phyloP scores from a whole-genome alignment of 139 green algal genomes.

The Coelastrella sp. region DNA sequence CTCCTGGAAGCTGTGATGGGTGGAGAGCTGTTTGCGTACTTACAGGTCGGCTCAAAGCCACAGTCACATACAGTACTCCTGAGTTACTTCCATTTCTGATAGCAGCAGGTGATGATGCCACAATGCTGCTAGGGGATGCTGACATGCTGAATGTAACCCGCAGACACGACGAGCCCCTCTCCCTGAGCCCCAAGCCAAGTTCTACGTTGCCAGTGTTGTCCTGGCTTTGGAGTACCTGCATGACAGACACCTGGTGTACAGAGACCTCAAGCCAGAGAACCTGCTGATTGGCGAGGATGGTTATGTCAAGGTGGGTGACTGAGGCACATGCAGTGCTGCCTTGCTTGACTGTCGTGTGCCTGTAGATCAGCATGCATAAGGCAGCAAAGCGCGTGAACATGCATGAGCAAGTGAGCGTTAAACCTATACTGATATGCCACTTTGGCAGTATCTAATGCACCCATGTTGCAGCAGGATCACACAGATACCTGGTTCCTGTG shows the following conservation, averaged over 20 bases:
- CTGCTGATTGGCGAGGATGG: constrained; percentile 72
- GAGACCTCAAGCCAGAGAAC: constrained; percentile 86
- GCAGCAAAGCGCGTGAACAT: too few species aligned
- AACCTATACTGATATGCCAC: too few species aligned
- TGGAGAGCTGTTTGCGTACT: constrained; percentile 94
- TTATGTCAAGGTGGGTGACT: constrained; percentile 62
- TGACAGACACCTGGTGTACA: constrained; percentile 79
- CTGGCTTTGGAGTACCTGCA: constrained; percentile 91
- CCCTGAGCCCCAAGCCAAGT: constrained; percentile 82
- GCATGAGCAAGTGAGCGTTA: too few species aligned
- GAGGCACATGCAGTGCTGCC: neutral
- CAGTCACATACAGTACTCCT: neutral
- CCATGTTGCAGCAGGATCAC: too few species aligned
- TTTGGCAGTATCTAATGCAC: too few species aligned
- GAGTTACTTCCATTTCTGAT: neutral
- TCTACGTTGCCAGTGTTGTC: constrained; percentile 90
- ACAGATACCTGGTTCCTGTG: too few species aligned
- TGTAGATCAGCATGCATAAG: neutral
- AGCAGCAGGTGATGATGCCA: too few species aligned
- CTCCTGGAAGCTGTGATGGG: constrained; percentile 92
- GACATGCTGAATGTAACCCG: too few species aligned
- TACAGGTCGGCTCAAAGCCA: constrained; percentile 65
- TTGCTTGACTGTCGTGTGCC: neutral
- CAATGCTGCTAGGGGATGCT: too few species aligned
- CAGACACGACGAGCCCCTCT: constrained; percentile 72